These are phyloP conservation scores for Tricholoma furcatifolium DNA, from an alignment of 768 basidiomycete species.

Conservation along the genomic window DNA sequence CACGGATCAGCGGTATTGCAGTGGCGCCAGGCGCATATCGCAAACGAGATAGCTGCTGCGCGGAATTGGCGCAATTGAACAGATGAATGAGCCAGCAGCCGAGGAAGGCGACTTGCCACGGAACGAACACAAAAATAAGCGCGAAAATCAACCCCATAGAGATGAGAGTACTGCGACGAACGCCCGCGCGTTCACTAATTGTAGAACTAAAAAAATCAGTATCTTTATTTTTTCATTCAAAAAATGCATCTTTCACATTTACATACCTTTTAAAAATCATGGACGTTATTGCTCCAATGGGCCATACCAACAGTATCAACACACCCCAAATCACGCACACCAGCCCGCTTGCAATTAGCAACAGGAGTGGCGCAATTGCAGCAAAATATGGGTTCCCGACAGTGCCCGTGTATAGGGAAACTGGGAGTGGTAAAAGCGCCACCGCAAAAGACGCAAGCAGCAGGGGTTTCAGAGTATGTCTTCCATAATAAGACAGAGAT, in stretches of 20 bases:
- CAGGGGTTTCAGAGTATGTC: conserved; percentile 37
- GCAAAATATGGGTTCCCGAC: conserved; percentile 47
- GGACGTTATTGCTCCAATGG: conserved; percentile 32
- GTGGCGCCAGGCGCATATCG: conserved; percentile 11
- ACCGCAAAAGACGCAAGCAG: conserved; percentile 41
- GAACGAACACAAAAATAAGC: conserved; percentile 75
- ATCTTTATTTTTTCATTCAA: neutral
- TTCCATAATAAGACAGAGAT: conserved; percentile 47
- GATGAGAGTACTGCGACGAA: conserved; percentile 47
- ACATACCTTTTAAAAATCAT: conserved; percentile 37
- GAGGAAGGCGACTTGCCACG: conserved; percentile 90
- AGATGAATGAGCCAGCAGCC: conserved; percentile 82
- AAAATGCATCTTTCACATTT: neutral
- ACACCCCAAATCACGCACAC: conserved; percentile 62
- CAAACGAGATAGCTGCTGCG: conserved; percentile 15
- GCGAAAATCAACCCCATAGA: conserved; percentile 62
- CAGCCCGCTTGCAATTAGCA: conserved; percentile 63
- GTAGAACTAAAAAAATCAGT: conserved; percentile 2
- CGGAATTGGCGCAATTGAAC: conserved; percentile 53
- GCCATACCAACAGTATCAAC: conserved; percentile 47
- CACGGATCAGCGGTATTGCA: conserved; percentile 23
- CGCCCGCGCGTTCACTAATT: conserved; percentile 31
- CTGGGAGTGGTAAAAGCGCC: conserved; percentile 57
- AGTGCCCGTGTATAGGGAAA: conserved; percentile 59
- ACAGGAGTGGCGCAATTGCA: conserved; percentile 52